These are phyloP conservation scores for Solanum paucissectum DNA, from an alignment of 257 asterid genomes.

Conservation along the genomic window DNA sequence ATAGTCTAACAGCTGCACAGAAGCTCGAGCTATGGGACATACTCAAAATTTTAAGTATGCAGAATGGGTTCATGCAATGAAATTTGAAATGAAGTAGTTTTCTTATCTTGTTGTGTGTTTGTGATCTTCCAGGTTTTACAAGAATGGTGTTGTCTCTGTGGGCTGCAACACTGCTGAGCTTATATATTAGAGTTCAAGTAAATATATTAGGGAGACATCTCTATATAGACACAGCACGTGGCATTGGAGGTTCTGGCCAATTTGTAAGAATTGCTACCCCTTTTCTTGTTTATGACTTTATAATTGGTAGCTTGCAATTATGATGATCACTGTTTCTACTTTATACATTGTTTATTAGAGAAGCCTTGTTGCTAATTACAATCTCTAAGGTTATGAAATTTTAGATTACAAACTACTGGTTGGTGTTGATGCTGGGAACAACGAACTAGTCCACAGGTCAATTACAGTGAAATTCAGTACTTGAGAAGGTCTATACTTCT, in stretches of 20 bases:
- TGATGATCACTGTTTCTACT: background rate
- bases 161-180: background rate
- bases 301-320: background rate
- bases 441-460: background rate
- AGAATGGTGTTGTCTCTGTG: background rate
- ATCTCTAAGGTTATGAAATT: background rate
- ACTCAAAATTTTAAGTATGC: background rate
- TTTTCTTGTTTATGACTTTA: background rate
- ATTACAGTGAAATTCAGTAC: background rate
- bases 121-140: background rate
- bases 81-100: background rate
- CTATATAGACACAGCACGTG: background rate
- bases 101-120: background rate
- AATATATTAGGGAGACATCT: background rate
- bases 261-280: constrained; percentile 42
- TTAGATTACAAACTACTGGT: background rate
- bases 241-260: constrained; percentile 18
- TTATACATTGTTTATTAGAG: background rate
- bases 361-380: background rate
- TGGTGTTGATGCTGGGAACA: background rate
- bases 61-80: background rate
- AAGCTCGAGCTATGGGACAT: background rate
- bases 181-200: background rate
- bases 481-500: background rate
- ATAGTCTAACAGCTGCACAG: background rate